Conservation (phyloP, 2,329 filamentous ascomycete genomes). For the Fusarium clavum region DNA sequence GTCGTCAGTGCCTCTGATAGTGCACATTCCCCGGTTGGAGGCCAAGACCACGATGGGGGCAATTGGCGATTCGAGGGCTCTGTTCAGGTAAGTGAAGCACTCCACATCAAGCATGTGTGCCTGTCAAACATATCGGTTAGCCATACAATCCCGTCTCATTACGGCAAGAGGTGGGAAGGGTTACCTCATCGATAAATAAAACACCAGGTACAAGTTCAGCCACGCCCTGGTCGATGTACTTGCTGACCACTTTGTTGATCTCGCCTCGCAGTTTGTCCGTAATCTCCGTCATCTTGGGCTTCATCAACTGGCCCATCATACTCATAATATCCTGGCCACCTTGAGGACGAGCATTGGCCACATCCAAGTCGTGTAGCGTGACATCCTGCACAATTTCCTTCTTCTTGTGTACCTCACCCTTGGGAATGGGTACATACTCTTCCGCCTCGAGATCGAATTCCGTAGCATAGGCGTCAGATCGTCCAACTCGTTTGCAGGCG, state of each 20-base stretch:
- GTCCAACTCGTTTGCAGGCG: conserved; percentile 94
- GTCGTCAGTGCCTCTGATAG: conserved; percentile 87
- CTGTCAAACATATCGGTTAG: conserved; percentile 59
- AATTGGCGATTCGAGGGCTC: conserved; percentile 93
- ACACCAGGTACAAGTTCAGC: conserved; percentile 98
- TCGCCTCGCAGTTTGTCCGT: conserved; percentile 95
- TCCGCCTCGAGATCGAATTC: conserved; percentile 99
- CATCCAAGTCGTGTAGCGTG: conserved; percentile 94
- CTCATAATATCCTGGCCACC: conserved; percentile 99
- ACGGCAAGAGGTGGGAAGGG: conserved; percentile 14
- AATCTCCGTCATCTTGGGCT: conserved; percentile 99
- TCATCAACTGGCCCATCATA: conserved; percentile 99
- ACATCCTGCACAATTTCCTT: conserved; percentile 99
- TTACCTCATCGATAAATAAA: conserved; percentile 97
- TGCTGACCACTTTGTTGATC: conserved; percentile 99
- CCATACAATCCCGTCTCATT: conserved; percentile 31
- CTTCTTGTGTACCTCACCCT: conserved; percentile 99
- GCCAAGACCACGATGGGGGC: conserved; percentile 97
- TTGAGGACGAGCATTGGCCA: conserved; percentile 94
- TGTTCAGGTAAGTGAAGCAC: conserved; percentile 98
- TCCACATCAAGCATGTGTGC: conserved; percentile 99
- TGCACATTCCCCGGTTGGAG: conserved; percentile 94
- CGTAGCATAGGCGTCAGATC: conserved; percentile 96
- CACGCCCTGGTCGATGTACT: conserved; percentile 98
- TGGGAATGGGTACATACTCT: conserved; percentile 98